Evolutionary conservation across 1,284 basidiomycete genomes (phyloP), one percentile per base, ranked within the genome.

Genomic region (Farysia itapuensis): DNA sequence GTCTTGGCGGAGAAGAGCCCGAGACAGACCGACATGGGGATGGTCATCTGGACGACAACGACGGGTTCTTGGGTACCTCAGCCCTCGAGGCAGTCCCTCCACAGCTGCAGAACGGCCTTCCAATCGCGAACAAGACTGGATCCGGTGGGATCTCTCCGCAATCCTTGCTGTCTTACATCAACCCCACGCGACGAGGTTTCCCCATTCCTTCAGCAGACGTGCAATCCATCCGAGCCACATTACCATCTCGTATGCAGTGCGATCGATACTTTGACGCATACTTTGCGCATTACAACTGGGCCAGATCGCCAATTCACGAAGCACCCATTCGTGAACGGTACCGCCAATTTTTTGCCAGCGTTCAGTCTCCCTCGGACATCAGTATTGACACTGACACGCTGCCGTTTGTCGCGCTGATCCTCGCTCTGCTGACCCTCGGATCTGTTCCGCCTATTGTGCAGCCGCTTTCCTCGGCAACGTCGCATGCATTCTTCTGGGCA

Each of bases 261-360:
- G 59, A 63, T 15, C 39, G 59, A 8, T 63, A 63, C 49, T 52
- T 63, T 39, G 59, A 63, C 22, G 52, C 48, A 20, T 63, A 52
- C 36, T 63, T 63, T 43, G 52, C 52, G 4, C 49, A 56, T 21
- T 63, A 63, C 45, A 63, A 57, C 28, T 63, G 59, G 59, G 47
- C 59, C 0, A 43, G 59, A n/a, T 36, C 50, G 14, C 59, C 59
- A 3, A n/a, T 63, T 21, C 45, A 39, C 30, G 59, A 56, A 16
- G 34, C 37, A 3, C 40, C 48, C 6, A 14, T 57, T n/a, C 52
- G 59, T 18, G 52, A 63, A 12, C 40, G 53, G 2, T 63, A 52
- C 35, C 48, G 59, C 1, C 48, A 49, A 13, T 56, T 63, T 12
- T 44, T 63, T 7, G 52, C 53, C 3, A 45, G 47, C 8, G 48